Evolutionary conservation across 768 basidiomycete species (phyloP).

Genomic region (Coprinopsis marcescibilis): DNA sequence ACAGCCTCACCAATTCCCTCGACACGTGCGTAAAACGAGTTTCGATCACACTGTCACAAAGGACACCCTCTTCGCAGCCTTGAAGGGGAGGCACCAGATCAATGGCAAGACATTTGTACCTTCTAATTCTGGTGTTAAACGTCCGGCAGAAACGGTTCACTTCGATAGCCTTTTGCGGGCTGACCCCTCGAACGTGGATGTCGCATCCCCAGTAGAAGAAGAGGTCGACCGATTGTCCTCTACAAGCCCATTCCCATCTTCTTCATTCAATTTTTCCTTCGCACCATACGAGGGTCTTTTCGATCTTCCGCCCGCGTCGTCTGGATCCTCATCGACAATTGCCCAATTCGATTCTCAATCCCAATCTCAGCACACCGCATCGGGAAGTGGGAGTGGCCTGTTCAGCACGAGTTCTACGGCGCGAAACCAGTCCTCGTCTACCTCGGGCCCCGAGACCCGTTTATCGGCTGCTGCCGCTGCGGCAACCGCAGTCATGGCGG

Average conservation of each 20-base stretch:
- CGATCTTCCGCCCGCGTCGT: constrained; percentile 35
- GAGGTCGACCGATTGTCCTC: constrained; percentile 31
- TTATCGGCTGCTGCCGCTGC: constrained; percentile 61
- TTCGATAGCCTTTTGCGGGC: constrained; percentile 74
- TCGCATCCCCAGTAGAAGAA: constrained; percentile 29
- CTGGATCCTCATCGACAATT: constrained; percentile 17
- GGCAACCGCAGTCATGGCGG: constrained; percentile 65
- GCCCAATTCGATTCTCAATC: constrained; percentile 10
- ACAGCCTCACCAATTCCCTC: constrained; percentile 46
- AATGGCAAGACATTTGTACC: constrained; percentile 75
- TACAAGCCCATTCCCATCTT: constrained; percentile 55
- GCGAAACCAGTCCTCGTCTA: constrained; percentile 19
- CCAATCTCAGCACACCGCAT: constrained; percentile 10
- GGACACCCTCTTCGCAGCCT: constrained; percentile 51
- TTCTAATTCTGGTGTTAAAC: constrained; percentile 64
- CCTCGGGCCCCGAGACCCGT: constrained; percentile 36
- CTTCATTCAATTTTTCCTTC: constrained; percentile 69
- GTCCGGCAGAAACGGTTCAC: constrained; percentile 77
- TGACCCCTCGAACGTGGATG: constrained; percentile 59
- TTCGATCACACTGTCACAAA: constrained; percentile 88
- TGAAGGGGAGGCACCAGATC: constrained; percentile 72
- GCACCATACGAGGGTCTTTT: constrained; percentile 62
- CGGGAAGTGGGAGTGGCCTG: neutral
- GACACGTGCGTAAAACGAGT: constrained; percentile 88
- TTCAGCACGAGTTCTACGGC: constrained; percentile 10